Percentiles rank a stretch among this genome's conserved stretches.
Evolutionary conservation across 2,329 filamentous ascomycete genomes (phyloP).

Genomic region (Monilinia fructicola): DNA sequence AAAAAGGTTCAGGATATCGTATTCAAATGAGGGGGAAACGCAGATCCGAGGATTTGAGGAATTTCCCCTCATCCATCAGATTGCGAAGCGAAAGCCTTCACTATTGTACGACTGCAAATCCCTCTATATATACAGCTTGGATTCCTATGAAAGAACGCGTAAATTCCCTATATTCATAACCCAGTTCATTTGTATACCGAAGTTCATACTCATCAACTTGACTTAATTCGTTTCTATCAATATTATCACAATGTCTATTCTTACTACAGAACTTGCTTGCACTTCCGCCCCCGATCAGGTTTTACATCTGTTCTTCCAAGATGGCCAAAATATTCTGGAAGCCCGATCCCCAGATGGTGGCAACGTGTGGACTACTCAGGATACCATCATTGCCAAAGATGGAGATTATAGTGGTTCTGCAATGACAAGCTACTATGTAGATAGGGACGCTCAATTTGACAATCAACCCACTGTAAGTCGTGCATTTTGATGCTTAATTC

Average conservation of each 20-base stretch:
- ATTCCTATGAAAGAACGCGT: background rate
- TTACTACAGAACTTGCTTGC: constrained; percentile 14
- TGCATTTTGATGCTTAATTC: background rate
- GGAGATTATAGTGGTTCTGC: constrained; percentile 9
- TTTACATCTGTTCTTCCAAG: constrained; percentile 18
- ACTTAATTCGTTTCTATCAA: background rate
- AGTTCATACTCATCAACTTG: background rate
- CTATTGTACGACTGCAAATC: background rate
- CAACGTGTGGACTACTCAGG: constrained; percentile 11
- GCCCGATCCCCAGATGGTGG: constrained; percentile 20
- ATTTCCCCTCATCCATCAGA: background rate
- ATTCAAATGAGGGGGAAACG: constrained; percentile 6
- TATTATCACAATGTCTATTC: constrained; percentile 13
- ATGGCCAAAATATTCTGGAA: constrained; percentile 9
- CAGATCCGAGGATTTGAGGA: background rate
- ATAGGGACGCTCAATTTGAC: constrained; percentile 15
- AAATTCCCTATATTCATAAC: background rate
- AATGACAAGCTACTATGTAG: constrained; percentile 18
- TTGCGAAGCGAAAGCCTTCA: background rate
- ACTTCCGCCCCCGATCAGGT: constrained; percentile 9
- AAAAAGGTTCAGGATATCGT: background rate
- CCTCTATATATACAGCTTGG: constrained; percentile 13
- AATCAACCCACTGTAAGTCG: constrained; percentile 2
- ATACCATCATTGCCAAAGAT: constrained; percentile 19
- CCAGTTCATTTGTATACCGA: background rate